Evolutionary conservation across 176 grass and related monocot species (phyloP).

Genomic region (Leersia perrieri): DNA sequence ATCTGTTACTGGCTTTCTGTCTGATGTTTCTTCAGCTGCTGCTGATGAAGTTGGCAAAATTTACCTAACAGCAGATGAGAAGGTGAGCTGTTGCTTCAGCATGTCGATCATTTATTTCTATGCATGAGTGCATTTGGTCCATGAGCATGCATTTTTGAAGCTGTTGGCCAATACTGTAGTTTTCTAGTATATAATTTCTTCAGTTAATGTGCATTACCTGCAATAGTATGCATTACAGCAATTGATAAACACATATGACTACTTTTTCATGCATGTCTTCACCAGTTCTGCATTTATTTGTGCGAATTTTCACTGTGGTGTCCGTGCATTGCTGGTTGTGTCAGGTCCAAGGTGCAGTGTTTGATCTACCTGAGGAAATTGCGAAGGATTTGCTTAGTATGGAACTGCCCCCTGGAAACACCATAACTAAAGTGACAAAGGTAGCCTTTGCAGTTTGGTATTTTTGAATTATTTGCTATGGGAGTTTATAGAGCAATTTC

Average conservation of each 20-base stretch:
- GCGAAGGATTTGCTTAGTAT: slow-evolving; percentile 70
- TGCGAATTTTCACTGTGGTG: slow-evolving; percentile 9
- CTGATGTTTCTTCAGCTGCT: slow-evolving; percentile 86
- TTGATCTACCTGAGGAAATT: slow-evolving; percentile 97
- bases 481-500: neutral
- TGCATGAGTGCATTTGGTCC: slow-evolving; percentile 11
- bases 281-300: neutral
- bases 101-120: neutral
- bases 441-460: slow-evolving; percentile 41
- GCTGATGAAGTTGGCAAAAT: slow-evolving; percentile 99
- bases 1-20: slow-evolving; percentile 90
- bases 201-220: neutral
- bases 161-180: slow-evolving; percentile 3
- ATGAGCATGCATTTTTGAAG: neutral
- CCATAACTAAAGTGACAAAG: slow-evolving; percentile 78
- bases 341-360: slow-evolving; percentile 92
- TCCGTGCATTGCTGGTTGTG: slow-evolving; percentile 31
- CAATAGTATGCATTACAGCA: neutral
- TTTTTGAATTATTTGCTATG: neutral
- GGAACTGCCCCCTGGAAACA: slow-evolving; percentile 82
- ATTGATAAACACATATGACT: neutral
- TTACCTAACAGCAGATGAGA: slow-evolving; percentile 73
- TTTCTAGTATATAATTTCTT: slow-evolving; percentile 13
- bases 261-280: neutral
- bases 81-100: slow-evolving; percentile 46